Percentiles rank a stretch among this genome's conserved stretches.
Evolutionary conservation across 2,329 filamentous ascomycete species (phyloP).

Genomic region (Colletotrichum brevisporum): DNA sequence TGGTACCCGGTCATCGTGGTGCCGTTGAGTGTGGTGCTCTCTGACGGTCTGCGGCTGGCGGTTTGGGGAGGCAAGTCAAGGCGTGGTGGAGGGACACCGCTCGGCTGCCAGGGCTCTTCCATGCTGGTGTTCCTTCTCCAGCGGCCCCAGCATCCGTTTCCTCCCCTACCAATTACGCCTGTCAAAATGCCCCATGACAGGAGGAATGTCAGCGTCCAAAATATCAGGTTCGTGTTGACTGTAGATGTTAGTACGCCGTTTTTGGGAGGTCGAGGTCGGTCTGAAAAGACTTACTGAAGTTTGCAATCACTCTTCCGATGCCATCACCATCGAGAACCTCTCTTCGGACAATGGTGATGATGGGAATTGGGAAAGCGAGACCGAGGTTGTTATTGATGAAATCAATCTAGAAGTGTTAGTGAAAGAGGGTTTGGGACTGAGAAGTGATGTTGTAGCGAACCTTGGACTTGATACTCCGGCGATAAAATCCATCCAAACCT

Average conservation of each 20-base stretch:
- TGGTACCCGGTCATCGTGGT: slow-evolving; percentile 29
- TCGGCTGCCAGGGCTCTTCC: background rate
- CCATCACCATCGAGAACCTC: slow-evolving; percentile 49
- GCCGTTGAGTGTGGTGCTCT: slow-evolving; percentile 28
- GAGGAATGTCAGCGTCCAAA: slow-evolving; percentile 51
- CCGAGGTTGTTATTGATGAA: slow-evolving; percentile 67
- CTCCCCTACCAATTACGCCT: background rate
- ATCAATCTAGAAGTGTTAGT: slow-evolving; percentile 55
- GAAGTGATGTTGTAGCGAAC: slow-evolving; percentile 41
- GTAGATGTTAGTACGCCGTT: background rate
- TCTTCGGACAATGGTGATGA: slow-evolving; percentile 60
- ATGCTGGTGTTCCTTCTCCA: background rate
- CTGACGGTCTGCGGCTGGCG: slow-evolving; percentile 24
- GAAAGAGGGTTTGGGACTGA: background rate
- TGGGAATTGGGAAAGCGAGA: slow-evolving; percentile 64
- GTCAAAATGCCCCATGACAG: slow-evolving; percentile 37
- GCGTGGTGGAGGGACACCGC: background rate
- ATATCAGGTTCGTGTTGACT: slow-evolving; percentile 54
- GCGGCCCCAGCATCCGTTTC: background rate
- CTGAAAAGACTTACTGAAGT: slow-evolving; percentile 55
- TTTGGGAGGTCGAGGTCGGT: background rate
- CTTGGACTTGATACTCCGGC: slow-evolving; percentile 50
- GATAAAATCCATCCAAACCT: slow-evolving; percentile 48
- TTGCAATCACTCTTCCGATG: slow-evolving; percentile 59
- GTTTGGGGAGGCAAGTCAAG: slow-evolving; percentile 13